phyloP scores from a whole-genome alignment of 371 early-diverging fungal species.

The Cokeromyces recurvatus region DNA sequence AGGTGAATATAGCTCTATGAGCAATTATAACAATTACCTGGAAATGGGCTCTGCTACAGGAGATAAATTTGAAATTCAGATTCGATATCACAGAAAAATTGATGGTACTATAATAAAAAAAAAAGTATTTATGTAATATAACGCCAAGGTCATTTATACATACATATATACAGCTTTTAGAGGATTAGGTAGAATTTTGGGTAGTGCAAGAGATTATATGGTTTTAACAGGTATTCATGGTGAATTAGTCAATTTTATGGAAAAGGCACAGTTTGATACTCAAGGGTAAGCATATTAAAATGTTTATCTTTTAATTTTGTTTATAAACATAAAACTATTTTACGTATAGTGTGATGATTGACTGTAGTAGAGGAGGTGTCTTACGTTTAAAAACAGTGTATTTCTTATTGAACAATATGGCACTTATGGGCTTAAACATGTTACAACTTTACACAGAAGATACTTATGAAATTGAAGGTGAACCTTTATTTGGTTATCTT shows the following conservation, averaged over 20 bases:
- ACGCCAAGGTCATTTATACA: neutral
- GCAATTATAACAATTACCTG: conserved; percentile 36
- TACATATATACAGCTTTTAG: conserved; percentile 70
- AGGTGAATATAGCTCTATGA: conserved; percentile 43
- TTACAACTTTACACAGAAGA: conserved; percentile 89
- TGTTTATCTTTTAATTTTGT: no score
- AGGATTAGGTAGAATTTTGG: conserved; percentile 69
- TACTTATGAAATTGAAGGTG: conserved; percentile 72
- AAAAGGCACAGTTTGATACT: conserved; percentile 68
- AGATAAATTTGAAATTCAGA: conserved; percentile 42
- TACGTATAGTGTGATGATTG: conserved; percentile 68
- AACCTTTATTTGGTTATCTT: conserved; percentile 85
- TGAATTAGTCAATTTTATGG: conserved; percentile 47
- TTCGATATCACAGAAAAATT: conserved; percentile 59
- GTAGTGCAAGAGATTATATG: conserved; percentile 46
- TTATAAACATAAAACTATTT: no score
- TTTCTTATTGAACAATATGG: conserved; percentile 64
- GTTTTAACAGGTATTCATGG: conserved; percentile 32
- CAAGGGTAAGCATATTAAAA: conserved; percentile 51
- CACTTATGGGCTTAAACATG: conserved; percentile 81
- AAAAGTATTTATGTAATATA: neutral
- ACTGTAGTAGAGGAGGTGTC: conserved; percentile 83
- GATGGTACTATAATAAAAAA: conserved; percentile 50
- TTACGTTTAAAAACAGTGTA: conserved; percentile 55
- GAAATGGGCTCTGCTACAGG: no score